These are phyloP conservation scores for Biscogniauxia marginata DNA, from an alignment of 2,329 filamentous ascomycete genomes.

Conservation along the genomic window DNA sequence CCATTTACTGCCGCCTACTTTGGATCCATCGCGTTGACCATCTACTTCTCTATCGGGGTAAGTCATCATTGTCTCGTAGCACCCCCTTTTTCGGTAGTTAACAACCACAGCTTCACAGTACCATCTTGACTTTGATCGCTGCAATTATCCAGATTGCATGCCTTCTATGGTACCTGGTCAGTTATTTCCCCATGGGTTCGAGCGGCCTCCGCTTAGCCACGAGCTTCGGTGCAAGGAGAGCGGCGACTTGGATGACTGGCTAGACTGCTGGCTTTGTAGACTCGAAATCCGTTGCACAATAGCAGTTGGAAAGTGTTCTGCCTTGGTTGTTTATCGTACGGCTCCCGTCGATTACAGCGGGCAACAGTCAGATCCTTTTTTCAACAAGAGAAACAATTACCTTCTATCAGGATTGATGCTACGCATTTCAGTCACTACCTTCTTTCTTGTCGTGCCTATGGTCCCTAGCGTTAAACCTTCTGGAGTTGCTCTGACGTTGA, in stretches of 20 bases:
- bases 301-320: constrained; percentile 2
- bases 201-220: constrained; percentile 84
- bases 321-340: constrained; percentile 1
- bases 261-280: constrained; percentile 38
- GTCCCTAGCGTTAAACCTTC: too few relatives aligned
- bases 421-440: too few relatives aligned
- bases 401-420: too few relatives aligned
- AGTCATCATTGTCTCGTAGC: constrained; percentile 41
- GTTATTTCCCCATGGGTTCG: constrained; percentile 97
- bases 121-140: constrained; percentile 80
- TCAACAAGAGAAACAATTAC: too few relatives aligned
- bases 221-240: constrained; percentile 78
- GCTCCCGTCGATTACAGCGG: background rate
- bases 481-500: too few relatives aligned
- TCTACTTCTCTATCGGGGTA: constrained; percentile 92
- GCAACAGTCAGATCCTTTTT: background rate
- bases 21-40: constrained; percentile 82
- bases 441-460: too few relatives aligned
- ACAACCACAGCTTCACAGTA: constrained; percentile 69
- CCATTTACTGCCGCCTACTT: constrained; percentile 96
- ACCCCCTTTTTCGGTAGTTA: constrained; percentile 10
- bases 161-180: constrained; percentile 89
- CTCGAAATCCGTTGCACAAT: constrained; percentile 12
- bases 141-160: constrained; percentile 80
- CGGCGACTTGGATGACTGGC: constrained; percentile 84